Base-by-base conservation (phyloP, 2,329 filamentous ascomycete genomes). In the Diaporthe helianthi region DNA sequence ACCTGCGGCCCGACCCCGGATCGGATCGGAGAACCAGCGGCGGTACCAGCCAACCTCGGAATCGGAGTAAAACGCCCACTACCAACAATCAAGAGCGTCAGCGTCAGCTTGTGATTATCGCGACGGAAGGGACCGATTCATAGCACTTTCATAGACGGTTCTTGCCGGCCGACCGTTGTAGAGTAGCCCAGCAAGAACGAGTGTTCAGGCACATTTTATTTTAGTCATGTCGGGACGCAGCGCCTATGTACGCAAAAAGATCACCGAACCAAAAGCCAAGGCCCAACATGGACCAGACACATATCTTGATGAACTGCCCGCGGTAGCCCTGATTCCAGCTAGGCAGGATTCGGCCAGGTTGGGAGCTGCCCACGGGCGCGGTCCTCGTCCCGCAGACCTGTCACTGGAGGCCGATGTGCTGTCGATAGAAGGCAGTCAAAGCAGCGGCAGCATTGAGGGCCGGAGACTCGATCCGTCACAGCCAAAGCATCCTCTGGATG, bases 231-330 rank as follows among this genome's bases (percentile, higher is more conserved):
- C 86, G 8, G 86, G 85, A 70, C 81, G 86, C 67, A 88, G 86
- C 77, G 86, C 86, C 38, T 82, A 86, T 73, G 86, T 87, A 75
- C 84, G 86, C 74, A 87, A 87, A 76, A 87, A 87, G 79, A 86
- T 85, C 72, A 85, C 83, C 0, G 83, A 87, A 69, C 69, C 71
- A 19, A 76, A 78, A 61, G 75, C 74, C 41, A 78, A 81, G 78
- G 79, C 67, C 83, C 83, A 2, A 73, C 76, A 24, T 47, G 64
- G 64, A 17, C n/a, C 38, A 22, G 64, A 54, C 31, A 10, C 64
- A 19, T 47, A 47, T 47, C n/a, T 44, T 54, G 81, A 82, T 33
- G 77, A 79, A 33, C 79, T 79, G 46, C 78, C 79, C 33, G 73
- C 79, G 53, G n/a, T 55, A n/a, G 41, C 60, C 12, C 19, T 65